These are phyloP conservation scores for Akanthomyces dipterigenus DNA, from an alignment of 2,329 filamentous ascomycete genomes.

Conservation along the genomic window DNA sequence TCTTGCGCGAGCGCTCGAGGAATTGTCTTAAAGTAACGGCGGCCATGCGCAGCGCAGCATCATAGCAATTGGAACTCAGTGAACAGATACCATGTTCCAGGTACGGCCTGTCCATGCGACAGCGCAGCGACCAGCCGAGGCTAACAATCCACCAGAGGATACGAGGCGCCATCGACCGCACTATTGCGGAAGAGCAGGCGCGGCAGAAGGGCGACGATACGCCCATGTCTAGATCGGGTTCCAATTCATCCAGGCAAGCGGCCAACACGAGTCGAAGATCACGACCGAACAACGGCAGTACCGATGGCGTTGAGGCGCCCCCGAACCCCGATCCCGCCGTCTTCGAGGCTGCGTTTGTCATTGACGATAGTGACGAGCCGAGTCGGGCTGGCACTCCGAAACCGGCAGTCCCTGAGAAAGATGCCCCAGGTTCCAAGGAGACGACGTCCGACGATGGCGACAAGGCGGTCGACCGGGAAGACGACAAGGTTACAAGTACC, in stretches of 20 bases:
- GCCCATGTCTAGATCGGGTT: conserved; percentile 32
- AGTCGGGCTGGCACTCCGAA: conserved; percentile 56
- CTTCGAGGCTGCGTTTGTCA: conserved; percentile 78
- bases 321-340: conserved; percentile 73
- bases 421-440: conserved; percentile 17
- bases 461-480: conserved; percentile 13
- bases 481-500: conserved; percentile 6
- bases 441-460: conserved; percentile 14
- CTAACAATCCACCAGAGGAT: conserved; percentile 54
- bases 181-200: conserved; percentile 87
- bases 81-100: conserved; percentile 7
- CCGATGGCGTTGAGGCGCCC: conserved; percentile 32
- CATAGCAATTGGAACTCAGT: neutral
- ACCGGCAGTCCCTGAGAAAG: conserved; percentile 31
- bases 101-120: neutral
- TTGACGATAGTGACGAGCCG: conserved; percentile 72
- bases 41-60: conserved; percentile 1
- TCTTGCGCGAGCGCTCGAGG: neutral
- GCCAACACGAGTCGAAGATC: conserved; percentile 23
- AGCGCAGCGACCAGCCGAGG: neutral
- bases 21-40: neutral
- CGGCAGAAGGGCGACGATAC: conserved; percentile 55
- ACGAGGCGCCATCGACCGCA: conserved; percentile 76
- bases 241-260: conserved; percentile 33
- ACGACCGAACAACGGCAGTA: conserved; percentile 34